Evolutionary conservation across 352 stramenopile species (phyloP).

Genomic region (Phytopythium vexans): DNA sequence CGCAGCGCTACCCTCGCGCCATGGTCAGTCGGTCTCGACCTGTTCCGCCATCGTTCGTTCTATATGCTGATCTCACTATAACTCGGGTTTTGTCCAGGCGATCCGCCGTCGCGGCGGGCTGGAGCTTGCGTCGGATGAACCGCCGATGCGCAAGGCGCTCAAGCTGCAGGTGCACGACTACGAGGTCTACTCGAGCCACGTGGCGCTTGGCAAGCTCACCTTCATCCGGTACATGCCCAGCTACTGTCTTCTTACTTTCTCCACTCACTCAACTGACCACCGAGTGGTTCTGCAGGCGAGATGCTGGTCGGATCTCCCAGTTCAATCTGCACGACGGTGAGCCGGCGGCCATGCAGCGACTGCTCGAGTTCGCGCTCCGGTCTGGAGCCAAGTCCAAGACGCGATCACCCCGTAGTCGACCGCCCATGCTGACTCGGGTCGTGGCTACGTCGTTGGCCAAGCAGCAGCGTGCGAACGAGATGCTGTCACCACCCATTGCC

Average conservation of each 20-base stretch:
- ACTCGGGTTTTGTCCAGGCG: constrained; percentile 13
- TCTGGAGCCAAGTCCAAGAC: constrained; percentile 38
- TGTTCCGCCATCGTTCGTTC: neutral
- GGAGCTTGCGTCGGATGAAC: constrained; percentile 48
- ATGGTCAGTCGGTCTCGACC: constrained; percentile 14
- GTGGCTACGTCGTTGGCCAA: constrained; percentile 10
- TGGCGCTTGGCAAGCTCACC: constrained; percentile 52
- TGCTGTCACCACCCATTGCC: neutral
- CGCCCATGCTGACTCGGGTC: constrained; percentile 2
- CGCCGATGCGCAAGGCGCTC: constrained; percentile 49
- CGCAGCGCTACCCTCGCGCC: constrained; percentile 31
- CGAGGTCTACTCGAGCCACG: constrained; percentile 72
- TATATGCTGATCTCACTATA: neutral
- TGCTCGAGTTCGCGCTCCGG: constrained; percentile 51
- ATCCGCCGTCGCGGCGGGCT: constrained; percentile 51
- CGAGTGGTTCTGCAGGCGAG: constrained; percentile 16
- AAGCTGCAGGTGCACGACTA: constrained; percentile 42
- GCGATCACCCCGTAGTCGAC: constrained; percentile 4
- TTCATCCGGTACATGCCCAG: constrained; percentile 48
- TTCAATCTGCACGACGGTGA: constrained; percentile 60
- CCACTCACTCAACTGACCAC: too few relatives aligned
- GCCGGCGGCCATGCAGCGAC: constrained; percentile 26
- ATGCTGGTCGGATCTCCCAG: constrained; percentile 44
- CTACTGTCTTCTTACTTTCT: neutral
- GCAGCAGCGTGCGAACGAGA: neutral